phyloP scores from a whole-genome alignment of 1,284 basidiomycete genomes.

The Fomes fomentarius region DNA sequence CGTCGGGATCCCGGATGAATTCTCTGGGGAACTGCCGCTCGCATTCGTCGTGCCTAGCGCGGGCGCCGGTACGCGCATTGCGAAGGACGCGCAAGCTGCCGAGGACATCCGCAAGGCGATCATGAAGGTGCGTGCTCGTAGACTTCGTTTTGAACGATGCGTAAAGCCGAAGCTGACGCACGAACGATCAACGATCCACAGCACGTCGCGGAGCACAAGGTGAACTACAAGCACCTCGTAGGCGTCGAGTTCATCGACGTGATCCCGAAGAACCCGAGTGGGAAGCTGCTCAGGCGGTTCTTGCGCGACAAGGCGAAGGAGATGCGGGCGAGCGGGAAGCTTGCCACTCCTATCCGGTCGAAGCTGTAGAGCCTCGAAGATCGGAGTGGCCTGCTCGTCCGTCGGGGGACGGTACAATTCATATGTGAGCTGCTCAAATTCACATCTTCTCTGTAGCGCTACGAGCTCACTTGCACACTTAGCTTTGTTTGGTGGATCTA shows the following conservation, averaged over 20 bases:
- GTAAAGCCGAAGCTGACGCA: neutral
- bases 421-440: no score
- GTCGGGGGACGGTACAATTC: no score
- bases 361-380: slow-evolving; percentile 4
- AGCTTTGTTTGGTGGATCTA: no score
- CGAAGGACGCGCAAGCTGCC: slow-evolving; percentile 9
- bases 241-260: slow-evolving; percentile 30
- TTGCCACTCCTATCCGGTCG: slow-evolving; percentile 10
- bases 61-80: slow-evolving; percentile 19
- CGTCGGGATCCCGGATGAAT: slow-evolving; percentile 74
- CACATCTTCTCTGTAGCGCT: no score
- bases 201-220: slow-evolving; percentile 30
- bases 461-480: no score
- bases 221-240: slow-evolving; percentile 27
- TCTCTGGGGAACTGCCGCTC: slow-evolving; percentile 70
- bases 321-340: slow-evolving; percentile 15
- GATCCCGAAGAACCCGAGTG: slow-evolving; percentile 31
- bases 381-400: no score
- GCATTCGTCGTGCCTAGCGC: slow-evolving; percentile 27
- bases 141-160: neutral
- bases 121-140: slow-evolving; percentile 44
- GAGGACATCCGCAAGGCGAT: slow-evolving; percentile 18
- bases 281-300: slow-evolving; percentile 29
- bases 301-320: slow-evolving; percentile 39
- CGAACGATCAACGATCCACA: neutral